Evolutionary conservation across 306 rosid species (phyloP), one percentile per base, ranked within the genome.

Genomic region (Echinosophora koreensis): DNA sequence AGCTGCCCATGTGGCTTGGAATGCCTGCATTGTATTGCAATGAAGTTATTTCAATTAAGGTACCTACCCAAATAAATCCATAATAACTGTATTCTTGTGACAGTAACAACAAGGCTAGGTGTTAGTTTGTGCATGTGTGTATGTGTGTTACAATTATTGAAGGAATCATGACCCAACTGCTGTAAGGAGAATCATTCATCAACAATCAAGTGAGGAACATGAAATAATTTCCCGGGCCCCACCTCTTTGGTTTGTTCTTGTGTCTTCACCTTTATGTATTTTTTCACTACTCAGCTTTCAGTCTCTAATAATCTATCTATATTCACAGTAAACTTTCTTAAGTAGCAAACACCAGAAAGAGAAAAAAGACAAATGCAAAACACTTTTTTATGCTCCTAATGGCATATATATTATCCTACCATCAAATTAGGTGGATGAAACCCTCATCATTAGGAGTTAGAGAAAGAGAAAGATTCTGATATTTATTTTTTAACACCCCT

Each of bases 1-100:
- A 60, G 87, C 92, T 5, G 85, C 89, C 99, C 99, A 95, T 57
- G 99, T 87, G 14, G 85, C 87, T 89, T 89, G 84, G 77, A 95
- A 92, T 77, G 97, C 97, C 99, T 95, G 89, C 88, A 62, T 79
- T 64, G 34, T 67, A 42, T 81, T 61, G 70, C 77, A 83, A 72
- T 60, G n/a, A 6, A 66, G 51, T 39, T 18, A 35, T 49, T 56
- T 61, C 56, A 41, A 28, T 47, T n/a, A 14, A 42, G 69, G 30
- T 42, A 17, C 80, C 61, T 41, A 41, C 59, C 30, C 10, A 28
- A 11, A 13, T 16, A 37, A 5, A 42, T 42, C 6, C 47, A 13
- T 22, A n/a, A 49, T 66, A 66, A 76, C 38, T 46, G 37, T 7
- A 16, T 37, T 17, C 56, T 52, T 11, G 55, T 6, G 2, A n/a